Conservation (phyloP, 129 eudicot species). For the Erigeron canadensis region DNA sequence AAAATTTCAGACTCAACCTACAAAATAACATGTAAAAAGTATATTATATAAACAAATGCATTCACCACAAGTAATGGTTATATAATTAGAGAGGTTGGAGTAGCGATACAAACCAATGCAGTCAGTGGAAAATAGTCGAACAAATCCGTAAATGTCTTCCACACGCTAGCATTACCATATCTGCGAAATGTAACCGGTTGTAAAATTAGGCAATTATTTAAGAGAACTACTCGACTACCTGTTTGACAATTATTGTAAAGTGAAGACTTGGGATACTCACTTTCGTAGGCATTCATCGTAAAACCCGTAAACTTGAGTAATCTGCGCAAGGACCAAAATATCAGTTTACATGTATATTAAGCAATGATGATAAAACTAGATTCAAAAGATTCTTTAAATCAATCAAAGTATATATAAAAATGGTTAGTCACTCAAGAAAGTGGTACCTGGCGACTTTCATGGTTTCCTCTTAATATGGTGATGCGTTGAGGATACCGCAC, state of each 20-base stretch:
- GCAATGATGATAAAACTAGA: no score
- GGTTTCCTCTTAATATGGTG: conserved; percentile 87
- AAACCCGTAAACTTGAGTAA: conserved; percentile 95
- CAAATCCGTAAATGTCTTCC: conserved; percentile 89
- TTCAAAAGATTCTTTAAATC: no score
- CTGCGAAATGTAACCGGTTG: conserved; percentile 36
- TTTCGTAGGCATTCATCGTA: conserved; percentile 90
- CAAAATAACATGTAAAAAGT: background rate
- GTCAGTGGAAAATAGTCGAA: conserved; percentile 92
- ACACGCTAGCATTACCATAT: conserved; percentile 87
- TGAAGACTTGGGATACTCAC: conserved; percentile 44
- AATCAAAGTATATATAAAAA: no score
- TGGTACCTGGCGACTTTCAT: conserved; percentile 89
- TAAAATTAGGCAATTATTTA: background rate
- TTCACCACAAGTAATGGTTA: background rate
- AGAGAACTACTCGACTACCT: background rate
- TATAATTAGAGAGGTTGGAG: background rate
- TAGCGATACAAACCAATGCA: conserved; percentile 65
- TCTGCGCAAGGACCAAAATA: conserved; percentile 39
- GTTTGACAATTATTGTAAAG: conserved; percentile 1
- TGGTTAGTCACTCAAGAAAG: no score
- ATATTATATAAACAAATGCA: background rate
- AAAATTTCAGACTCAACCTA: conserved; percentile 90
- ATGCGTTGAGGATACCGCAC: conserved; percentile 86
- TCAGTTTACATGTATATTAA: no score